Evolutionary conservation across 2,329 filamentous ascomycete genomes (phyloP), one percentile per base, ranked within the genome.

Genomic region (Cladophialophora carrionii): DNA sequence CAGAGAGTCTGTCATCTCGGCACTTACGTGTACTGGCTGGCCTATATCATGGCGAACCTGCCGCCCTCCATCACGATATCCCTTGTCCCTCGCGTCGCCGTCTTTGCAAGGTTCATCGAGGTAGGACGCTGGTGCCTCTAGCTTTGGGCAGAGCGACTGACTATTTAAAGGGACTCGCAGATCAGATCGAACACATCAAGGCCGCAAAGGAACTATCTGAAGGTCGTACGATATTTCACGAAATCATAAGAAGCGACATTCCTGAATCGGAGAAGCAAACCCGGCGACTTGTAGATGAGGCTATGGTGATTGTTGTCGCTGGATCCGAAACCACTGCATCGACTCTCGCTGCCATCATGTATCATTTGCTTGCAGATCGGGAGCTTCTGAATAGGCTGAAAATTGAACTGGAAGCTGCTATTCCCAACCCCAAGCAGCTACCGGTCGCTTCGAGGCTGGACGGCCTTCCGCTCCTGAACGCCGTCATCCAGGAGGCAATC

Each of bases 21-120:
- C 17, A 53, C 51, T n/a, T 53, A 53, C 26, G 17, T 54, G 8
- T 54, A n/a, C 52, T 54, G 52, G 52, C n/a, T 54, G 52, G 52
- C 52, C 17, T 31, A 54, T 10, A 54, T 20, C 52, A 54, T 34
- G 52, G 52, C 52, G 8, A 54, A 54, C 17, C n/a, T 34, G 17
- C 52, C 52, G 26, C 29, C 52, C 8, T 31, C 52, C 5, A 54
- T 54, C 17, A 54, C 29, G 29, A 34, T 54, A 20, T 20, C 51
- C 29, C 52, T 54, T 29, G 2, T 54, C 5, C 52, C 52, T 7
- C 14, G 52, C 5, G 52, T 54, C 9, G 52, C 52, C 20, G 24
- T 54, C 29, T 32, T 34, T 10, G 52, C 52, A n/a, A 54, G 52
- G 52, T 54, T 34, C 52, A 8, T 34, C 10, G 29, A n/a, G 24